These are phyloP conservation scores for Austropuccinia psidii DNA, from an alignment of 1,284 basidiomycete genomes.

Conservation along the genomic window DNA sequence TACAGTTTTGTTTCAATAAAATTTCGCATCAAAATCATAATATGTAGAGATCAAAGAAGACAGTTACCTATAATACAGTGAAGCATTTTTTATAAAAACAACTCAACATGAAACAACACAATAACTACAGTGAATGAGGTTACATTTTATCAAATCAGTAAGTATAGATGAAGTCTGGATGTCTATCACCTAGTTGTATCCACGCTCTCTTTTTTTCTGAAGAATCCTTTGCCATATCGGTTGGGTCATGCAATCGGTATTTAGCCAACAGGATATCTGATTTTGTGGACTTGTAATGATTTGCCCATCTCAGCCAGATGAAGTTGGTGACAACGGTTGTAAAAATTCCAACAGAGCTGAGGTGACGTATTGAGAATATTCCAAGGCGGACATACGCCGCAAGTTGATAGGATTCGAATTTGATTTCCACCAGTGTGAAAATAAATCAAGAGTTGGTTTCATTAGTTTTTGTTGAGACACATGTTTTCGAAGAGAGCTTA, in stretches of 20 bases:
- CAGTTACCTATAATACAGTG: too few species aligned
- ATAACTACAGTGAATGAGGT: too few species aligned
- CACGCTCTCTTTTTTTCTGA: background rate
- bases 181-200: background rate
- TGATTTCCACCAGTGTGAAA: background rate
- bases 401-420: too few species aligned
- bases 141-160: too few species aligned
- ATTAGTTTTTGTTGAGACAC: background rate
- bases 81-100: too few species aligned
- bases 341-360: background rate
- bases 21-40: too few species aligned
- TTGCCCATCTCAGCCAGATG: background rate
- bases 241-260: background rate
- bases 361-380: background rate
- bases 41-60: too few species aligned
- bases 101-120: too few species aligned
- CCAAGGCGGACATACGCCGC: background rate
- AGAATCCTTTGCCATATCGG: background rate
- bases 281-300: background rate
- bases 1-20: too few species aligned
- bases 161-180: background rate
- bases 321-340: background rate
- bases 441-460: background rate
- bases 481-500: background rate
- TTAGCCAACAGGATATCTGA: background rate